Percentiles rank a stretch among this genome's conserved stretches.
phyloP scores from a whole-genome alignment of 345 rosid genomes.

The Eucalyptus tenuipes region DNA sequence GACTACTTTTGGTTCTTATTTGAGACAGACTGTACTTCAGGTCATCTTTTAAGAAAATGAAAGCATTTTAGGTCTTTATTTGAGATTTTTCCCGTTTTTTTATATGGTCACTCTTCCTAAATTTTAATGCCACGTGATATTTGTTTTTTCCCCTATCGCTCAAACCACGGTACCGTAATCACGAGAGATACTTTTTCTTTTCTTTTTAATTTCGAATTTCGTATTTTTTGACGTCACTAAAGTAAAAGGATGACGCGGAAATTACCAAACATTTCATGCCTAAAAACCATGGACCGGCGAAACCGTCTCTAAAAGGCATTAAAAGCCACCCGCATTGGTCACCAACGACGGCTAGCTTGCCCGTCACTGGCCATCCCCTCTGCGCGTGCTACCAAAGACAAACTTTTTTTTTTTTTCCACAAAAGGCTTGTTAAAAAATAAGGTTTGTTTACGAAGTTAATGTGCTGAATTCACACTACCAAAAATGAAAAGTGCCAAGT shows the following conservation, averaged over 20 bases:
- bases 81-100: rapidly evolving
- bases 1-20: rapidly evolving
- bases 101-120: background rate
- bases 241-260: background rate
- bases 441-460: background rate
- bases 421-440: background rate
- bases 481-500: background rate
- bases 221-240: background rate
- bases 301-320: background rate
- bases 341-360: background rate
- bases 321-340: background rate
- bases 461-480: background rate
- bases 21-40: rapidly evolving
- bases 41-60: rapidly evolving
- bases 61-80: rapidly evolving
- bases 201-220: background rate
- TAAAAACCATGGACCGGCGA: background rate
- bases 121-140: background rate
- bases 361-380: background rate
- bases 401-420: background rate
- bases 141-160: background rate
- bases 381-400: background rate
- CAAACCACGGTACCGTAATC: background rate
- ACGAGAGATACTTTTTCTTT: background rate
- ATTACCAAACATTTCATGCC: background rate